A percentile compares a stretch with the other conserved stretches of the same genome.
Conservation (phyloP, 257 asterid species). For the Forsythia viridissima region DNA sequence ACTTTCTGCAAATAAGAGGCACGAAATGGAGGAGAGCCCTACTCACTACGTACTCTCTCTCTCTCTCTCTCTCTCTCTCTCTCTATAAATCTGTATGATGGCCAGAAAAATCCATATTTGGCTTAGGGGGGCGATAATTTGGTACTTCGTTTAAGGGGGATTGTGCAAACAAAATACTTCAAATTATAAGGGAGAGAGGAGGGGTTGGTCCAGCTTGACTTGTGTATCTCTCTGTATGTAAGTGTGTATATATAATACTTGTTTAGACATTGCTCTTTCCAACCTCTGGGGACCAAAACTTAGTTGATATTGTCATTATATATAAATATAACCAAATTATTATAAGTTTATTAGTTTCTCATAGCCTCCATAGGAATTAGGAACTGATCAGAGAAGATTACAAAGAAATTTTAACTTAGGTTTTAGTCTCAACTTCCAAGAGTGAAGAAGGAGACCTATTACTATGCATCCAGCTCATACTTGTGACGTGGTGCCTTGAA, state of each 20-base stretch:
- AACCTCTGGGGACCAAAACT: background rate
- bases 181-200: conserved; percentile 19
- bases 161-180: background rate
- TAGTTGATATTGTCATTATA: background rate
- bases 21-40: background rate
- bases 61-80: no score
- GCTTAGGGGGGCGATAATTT: background rate
- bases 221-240: background rate
- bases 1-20: conserved; percentile 11
- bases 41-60: no score
- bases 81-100: no score
- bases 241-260: no score
- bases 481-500: background rate
- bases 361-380: background rate
- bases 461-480: background rate
- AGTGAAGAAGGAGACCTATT: background rate
- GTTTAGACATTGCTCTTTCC: background rate
- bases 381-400: background rate
- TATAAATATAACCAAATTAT: no score
- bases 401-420: background rate
- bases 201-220: conserved; percentile 1
- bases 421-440: background rate
- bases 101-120: no score
- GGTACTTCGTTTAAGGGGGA: background rate
- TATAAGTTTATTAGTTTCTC: no score